phyloP scores from a whole-genome alignment of 805 yeast genomes.

The Metschnikowia orientalis region DNA sequence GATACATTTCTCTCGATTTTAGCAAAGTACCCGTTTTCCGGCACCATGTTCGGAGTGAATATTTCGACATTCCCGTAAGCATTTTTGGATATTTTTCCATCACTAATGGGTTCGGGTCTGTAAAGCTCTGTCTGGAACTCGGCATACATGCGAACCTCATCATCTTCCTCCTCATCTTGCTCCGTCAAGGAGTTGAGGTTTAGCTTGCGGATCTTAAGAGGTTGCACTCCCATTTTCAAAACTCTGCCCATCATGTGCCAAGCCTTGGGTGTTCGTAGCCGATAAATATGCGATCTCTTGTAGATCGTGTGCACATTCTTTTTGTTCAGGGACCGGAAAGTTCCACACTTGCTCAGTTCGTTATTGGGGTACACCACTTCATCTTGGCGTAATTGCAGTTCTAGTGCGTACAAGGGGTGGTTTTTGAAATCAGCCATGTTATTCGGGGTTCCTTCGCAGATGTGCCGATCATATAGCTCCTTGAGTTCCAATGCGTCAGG shows the following conservation, averaged over 20 bases:
- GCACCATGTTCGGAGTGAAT: conserved; percentile 76
- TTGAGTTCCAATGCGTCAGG: conserved; percentile 54
- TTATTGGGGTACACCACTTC: conserved; percentile 68
- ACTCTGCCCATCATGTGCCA: conserved; percentile 85
- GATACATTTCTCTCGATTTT: conserved; percentile 21
- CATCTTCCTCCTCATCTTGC: conserved; percentile 51
- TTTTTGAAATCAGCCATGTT: conserved; percentile 75
- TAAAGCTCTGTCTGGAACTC: conserved; percentile 72
- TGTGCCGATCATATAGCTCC: conserved; percentile 58
- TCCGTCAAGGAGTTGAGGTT: conserved; percentile 20
- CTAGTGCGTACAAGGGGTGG: conserved; percentile 84
- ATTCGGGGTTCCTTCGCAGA: conserved; percentile 83
- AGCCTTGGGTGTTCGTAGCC: conserved; percentile 67
- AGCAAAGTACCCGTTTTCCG: conserved; percentile 67
- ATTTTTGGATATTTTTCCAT: conserved; percentile 71
- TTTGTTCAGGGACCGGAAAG: conserved; percentile 40
- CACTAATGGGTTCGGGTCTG: conserved; percentile 57
- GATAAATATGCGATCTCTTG: conserved; percentile 58
- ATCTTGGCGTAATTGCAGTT: conserved; percentile 64
- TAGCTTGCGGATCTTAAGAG: conserved; percentile 39
- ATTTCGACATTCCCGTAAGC: conserved; percentile 82
- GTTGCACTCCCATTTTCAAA: conserved; percentile 64
- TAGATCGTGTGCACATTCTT: conserved; percentile 53
- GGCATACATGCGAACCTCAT: conserved; percentile 57
- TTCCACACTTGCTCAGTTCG: conserved; percentile 59